Evolutionary conservation across 2,329 filamentous ascomycete genomes (phyloP), one percentile per base, ranked within the genome.

Genomic region (Daldinia eschscholtzii): DNA sequence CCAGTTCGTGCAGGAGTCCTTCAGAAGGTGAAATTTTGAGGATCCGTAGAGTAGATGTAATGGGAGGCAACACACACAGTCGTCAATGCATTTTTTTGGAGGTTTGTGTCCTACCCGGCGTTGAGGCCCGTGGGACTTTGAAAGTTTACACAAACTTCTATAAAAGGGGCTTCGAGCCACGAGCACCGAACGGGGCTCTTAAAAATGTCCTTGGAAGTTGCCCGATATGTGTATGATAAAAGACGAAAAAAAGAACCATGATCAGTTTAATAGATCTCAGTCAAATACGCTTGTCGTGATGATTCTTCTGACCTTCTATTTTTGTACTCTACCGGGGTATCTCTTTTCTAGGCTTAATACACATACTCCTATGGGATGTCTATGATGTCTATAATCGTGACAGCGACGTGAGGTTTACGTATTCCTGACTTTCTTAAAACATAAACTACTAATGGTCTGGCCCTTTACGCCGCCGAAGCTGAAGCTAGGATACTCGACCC

Each of bases 391-490:
- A 48, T 52, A 7, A 30, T 33, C 4, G 26, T 18, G 18, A 6
- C 26, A 13, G 6, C 46, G 6, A 12, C 33, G 15, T 52, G n/a
- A 18, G 13, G n/a, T 67, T 57, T 35, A 35, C 10, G 13, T 23
- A 52, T 70, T 72, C 65, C 76, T 83, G 5, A 76, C 66, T 68
- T 79, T 91, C 70, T 84, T 86, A 79, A 98, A 97, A 77, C 93
- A 95, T 61, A 98, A 80, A 65, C 92, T 97, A 76, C 91, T 95
- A 44, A 98, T 93, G 1, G 92, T 93, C 83, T 96, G 93, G 1
- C 95, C 95, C 77, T 93, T 92, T 79, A 89, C 88, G 5, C 95
- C 95, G 0, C 94, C 95, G 82, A 98, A 99, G 64, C 89, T 91
- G 80, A 97, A 98, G 59, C 89, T 92, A 23, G 89, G 92, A 80